phyloP scores from a whole-genome alignment of 2,329 filamentous ascomycete species.

The Alternaria triticina region DNA sequence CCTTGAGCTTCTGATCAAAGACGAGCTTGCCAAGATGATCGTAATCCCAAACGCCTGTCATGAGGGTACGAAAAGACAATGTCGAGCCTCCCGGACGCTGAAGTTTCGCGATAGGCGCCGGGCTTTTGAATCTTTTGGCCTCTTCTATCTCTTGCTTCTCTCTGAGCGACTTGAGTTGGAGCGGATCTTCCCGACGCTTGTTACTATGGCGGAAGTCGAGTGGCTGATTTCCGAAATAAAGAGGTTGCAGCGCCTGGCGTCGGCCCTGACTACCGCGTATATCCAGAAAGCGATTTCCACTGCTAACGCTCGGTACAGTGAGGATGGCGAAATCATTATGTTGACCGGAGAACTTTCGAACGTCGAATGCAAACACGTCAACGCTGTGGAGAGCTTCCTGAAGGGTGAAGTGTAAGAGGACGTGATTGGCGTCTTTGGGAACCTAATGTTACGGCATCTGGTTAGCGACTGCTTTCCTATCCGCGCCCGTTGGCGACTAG shows the following conservation, averaged over 20 bases:
- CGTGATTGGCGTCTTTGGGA: conserved; percentile 50
- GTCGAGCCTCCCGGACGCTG: conserved; percentile 21
- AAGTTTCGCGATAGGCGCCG: conserved; percentile 2
- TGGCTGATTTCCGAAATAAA: conserved; percentile 13
- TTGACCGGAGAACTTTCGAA: conserved; percentile 48
- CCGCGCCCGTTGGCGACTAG: background rate
- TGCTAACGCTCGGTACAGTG: conserved; percentile 52
- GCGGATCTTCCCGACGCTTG: conserved; percentile 27
- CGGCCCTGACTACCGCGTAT: conserved; percentile 33
- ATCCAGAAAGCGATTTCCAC: conserved; percentile 54
- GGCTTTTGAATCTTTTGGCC: conserved; percentile 19
- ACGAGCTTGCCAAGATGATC: conserved; percentile 31
- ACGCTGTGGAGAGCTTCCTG: conserved; percentile 46
- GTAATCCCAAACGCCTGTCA: conserved; percentile 54
- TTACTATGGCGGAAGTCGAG: conserved; percentile 25
- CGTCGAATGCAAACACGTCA: conserved; percentile 52
- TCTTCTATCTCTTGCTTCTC: conserved; percentile 35
- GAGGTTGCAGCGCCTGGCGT: conserved; percentile 5
- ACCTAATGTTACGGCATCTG: conserved; percentile 30
- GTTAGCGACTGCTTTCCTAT: background rate
- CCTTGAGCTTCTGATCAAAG: conserved; percentile 51
- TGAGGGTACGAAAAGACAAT: conserved; percentile 36
- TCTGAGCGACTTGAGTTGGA: conserved; percentile 30
- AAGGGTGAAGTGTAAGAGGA: conserved; percentile 52
- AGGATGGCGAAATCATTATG: conserved; percentile 48